A percentile compares a stretch with the other conserved stretches of the same genome.
Conservation (phyloP, 2,329 filamentous ascomycete species). For the Phaeosphaeriaceae sp. region DNA sequence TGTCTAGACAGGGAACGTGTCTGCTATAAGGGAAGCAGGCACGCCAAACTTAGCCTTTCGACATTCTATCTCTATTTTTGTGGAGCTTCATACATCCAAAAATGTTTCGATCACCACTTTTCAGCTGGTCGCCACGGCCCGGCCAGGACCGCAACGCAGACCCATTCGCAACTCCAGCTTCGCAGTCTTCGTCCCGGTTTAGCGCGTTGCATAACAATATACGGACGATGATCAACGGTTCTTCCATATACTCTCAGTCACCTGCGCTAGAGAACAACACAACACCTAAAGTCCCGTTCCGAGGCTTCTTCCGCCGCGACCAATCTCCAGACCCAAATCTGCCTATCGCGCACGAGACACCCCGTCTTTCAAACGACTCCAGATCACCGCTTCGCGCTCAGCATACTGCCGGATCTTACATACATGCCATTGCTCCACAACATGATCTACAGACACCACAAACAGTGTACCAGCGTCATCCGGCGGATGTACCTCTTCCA, state of each 20-base stretch:
- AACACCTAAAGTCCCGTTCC: conserved; percentile 44
- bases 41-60: conserved; percentile 23
- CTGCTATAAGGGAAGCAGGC: conserved; percentile 37
- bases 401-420: conserved; percentile 47
- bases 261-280: conserved; percentile 33
- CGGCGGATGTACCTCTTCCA: conserved; percentile 39
- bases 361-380: conserved; percentile 35
- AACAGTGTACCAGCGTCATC: conserved; percentile 37
- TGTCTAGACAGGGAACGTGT: conserved; percentile 24
- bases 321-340: conserved; percentile 32
- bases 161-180: conserved; percentile 29
- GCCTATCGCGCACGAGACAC: conserved; percentile 23
- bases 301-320: conserved; percentile 41
- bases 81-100: conserved; percentile 12
- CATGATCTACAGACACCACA: conserved; percentile 28
- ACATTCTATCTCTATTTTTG: conserved; percentile 10
- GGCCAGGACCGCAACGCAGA: conserved; percentile 25
- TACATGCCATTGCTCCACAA: conserved; percentile 35
- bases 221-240: conserved; percentile 44
- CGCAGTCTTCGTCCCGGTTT: conserved; percentile 27
- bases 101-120: conserved; percentile 44
- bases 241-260: conserved; percentile 47
- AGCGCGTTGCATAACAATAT: conserved; percentile 27
- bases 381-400: conserved; percentile 38
- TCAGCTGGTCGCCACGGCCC: conserved; percentile 41